Evolutionary conservation across 1,139 yeast species (phyloP).

Genomic region (Sugiyamaella sp.): DNA sequence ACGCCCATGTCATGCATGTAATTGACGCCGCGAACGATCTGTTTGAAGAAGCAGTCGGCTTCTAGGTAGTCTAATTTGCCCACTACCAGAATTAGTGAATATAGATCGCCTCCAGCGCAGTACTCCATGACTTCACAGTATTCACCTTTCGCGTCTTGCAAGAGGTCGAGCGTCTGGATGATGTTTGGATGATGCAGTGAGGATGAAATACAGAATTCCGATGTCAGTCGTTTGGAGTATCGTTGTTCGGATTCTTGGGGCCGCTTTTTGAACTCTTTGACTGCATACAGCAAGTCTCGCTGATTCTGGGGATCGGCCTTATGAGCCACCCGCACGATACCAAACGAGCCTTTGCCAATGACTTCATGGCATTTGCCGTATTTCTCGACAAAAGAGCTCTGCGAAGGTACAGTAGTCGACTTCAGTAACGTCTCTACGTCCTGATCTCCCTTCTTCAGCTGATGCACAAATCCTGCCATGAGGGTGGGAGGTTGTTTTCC

Average conservation of each 20-base stretch:
- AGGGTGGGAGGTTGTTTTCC: constrained; percentile 33
- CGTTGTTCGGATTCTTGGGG: constrained; percentile 58
- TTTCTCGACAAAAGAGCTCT: constrained; percentile 56
- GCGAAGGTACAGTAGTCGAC: constrained; percentile 33
- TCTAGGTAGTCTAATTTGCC: constrained; percentile 75
- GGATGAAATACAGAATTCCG: constrained; percentile 83
- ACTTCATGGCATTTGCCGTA: constrained; percentile 82
- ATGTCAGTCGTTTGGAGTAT: constrained; percentile 70
- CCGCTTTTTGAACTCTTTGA: constrained; percentile 69
- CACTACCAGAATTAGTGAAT: constrained; percentile 57
- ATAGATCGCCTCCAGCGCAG: constrained; percentile 49
- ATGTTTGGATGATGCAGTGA: constrained; percentile 77
- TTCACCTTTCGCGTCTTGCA: constrained; percentile 87
- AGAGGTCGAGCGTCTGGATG: constrained; percentile 78
- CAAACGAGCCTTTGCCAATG: constrained; percentile 84
- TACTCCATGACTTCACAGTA: constrained; percentile 69
- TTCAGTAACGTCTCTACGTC: constrained; percentile 27
- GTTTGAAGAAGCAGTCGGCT: constrained; percentile 95
- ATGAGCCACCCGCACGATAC: constrained; percentile 75
- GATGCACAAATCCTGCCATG: constrained; percentile 33
- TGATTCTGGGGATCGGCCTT: constrained; percentile 48
- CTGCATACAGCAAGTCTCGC: constrained; percentile 65
- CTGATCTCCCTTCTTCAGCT: constrained; percentile 29
- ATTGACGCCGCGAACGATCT: constrained; percentile 81
- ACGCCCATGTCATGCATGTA: constrained; percentile 98